Conservation (phyloP, 768 basidiomycete species). For the Boletus vinaceobasis region DNA sequence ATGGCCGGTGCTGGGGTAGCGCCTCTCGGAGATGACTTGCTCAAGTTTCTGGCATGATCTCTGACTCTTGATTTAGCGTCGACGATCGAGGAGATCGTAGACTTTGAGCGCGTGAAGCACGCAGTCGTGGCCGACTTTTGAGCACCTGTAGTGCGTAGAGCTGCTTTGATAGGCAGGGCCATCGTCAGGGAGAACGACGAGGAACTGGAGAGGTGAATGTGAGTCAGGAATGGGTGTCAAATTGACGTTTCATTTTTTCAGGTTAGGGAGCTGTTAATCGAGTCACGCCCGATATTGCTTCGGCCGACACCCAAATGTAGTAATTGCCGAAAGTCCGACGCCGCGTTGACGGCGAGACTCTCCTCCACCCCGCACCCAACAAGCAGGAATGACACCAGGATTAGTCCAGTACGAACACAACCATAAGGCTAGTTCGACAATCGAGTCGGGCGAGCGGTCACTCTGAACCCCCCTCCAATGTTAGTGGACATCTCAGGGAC, state of each 20-base stretch:
- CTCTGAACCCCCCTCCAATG: no score
- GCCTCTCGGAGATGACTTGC: slow-evolving; percentile 57
- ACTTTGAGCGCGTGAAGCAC: slow-evolving; percentile 46
- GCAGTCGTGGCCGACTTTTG: slow-evolving; percentile 30
- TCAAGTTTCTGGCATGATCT: slow-evolving; percentile 74
- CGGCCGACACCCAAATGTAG: slow-evolving; percentile 26
- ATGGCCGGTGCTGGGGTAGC: slow-evolving; percentile 60
- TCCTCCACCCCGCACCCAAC: background rate
- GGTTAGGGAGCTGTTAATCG: slow-evolving; percentile 6
- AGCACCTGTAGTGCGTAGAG: slow-evolving; percentile 42
- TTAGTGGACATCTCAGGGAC: no score
- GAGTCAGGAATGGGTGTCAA: slow-evolving; percentile 9
- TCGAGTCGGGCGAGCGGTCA: no score
- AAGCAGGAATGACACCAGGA: background rate
- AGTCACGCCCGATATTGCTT: slow-evolving; percentile 19
- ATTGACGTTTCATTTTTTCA: slow-evolving; percentile 3
- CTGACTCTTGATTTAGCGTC: slow-evolving; percentile 81
- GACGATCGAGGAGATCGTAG: slow-evolving; percentile 57
- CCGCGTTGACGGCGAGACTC: background rate
- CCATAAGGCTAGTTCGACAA: no score
- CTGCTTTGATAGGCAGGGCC: slow-evolving; percentile 42
- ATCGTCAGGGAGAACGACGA: slow-evolving; percentile 13
- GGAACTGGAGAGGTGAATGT: background rate
- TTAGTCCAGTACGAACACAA: background rate
- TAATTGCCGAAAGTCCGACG: slow-evolving; percentile 24